Evolutionary conservation across 2,329 filamentous ascomycete species (phyloP), one percentile per base, ranked within the genome.

Genomic region (Colletotrichum sp.): DNA sequence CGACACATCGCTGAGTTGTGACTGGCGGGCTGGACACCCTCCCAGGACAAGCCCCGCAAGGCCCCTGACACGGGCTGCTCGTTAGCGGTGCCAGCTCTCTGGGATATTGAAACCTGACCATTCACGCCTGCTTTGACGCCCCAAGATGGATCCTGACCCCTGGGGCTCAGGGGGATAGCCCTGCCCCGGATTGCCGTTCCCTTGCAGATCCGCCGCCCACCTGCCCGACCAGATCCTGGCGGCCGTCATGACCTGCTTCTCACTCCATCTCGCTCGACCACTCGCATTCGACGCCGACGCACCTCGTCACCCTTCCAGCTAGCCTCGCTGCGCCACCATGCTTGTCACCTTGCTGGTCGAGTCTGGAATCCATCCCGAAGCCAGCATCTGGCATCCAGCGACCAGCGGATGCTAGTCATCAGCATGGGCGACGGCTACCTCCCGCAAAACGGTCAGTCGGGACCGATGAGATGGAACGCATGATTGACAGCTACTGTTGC

Each of bases 201-300:
- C 72, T 57, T 75, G 72, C 69, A 67, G 72, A 69, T 76, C 73
- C 59, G 44, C 70, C 57, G 32, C 44, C 30, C 55, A 72, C 52
- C 72, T 30, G 39, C 63, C 30, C 62, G 69, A 75, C 69, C 18
- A 63, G 21, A 68, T 72, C 73, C 73, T 69, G 26, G 69, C 24
- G 13, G 26, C 59, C 28, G 13, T 73, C 30, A 6, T 36, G 49
- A 26, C 64, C 70, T 76, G 70, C 70, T 73, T 76, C 60, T 55
- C 73, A 73, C 73, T 76, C 73, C 73, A 72, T 76, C 57, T 64
- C 64, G 7, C 62, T 69, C 64, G 18, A 59, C 72, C 70, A 69
- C 64, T 64, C 21, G 36, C 70, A 49, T 44, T 28, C 57, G 57
- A 64, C 59, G 52, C 5, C 26, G 18, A 69, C 62, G 62, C 62